These are phyloP conservation scores for Backusella circina DNA, from an alignment of 192 early-diverging fungal species.

Conservation along the genomic window DNA sequence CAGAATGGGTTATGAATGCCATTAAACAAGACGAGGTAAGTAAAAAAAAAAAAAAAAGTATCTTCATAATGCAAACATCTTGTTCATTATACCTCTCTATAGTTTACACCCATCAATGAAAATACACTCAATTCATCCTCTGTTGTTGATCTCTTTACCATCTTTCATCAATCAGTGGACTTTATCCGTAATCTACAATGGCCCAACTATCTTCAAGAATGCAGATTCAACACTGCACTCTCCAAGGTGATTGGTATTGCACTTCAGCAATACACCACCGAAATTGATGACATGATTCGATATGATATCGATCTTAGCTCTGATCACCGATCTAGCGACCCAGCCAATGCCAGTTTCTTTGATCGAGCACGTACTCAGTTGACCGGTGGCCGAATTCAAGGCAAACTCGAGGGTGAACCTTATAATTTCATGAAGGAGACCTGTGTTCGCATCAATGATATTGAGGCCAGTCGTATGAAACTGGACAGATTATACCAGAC, in stretches of 20 bases:
- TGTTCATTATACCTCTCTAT: neutral
- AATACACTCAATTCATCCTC: slow-evolving; percentile 67
- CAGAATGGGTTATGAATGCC: slow-evolving; percentile 67
- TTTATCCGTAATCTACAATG: slow-evolving; percentile 68
- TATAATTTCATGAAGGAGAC: slow-evolving; percentile 47
- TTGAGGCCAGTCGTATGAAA: slow-evolving; percentile 47
- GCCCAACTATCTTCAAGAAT: slow-evolving; percentile 55
- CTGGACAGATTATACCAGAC: slow-evolving; percentile 52
- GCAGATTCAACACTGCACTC: slow-evolving; percentile 61
- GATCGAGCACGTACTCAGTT: slow-evolving; percentile 24
- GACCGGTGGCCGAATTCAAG: slow-evolving; percentile 2
- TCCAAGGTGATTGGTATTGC: slow-evolving; percentile 62
- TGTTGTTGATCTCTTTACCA: slow-evolving; percentile 75
- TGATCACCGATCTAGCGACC: neutral
- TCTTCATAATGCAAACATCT: no score
- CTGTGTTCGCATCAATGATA: slow-evolving; percentile 56
- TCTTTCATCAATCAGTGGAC: slow-evolving; percentile 67
- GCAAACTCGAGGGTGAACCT: slow-evolving; percentile 23
- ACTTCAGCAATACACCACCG: slow-evolving; percentile 57
- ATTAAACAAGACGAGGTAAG: slow-evolving; percentile 63
- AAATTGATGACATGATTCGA: slow-evolving; percentile 45
- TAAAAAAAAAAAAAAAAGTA: neutral
- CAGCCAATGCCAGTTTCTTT: slow-evolving; percentile 3
- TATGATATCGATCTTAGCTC: slow-evolving; percentile 36
- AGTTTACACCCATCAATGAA: slow-evolving; percentile 55